A percentile compares a stretch with the other conserved stretches of the same genome.
phyloP scores from a whole-genome alignment of 2,329 filamentous ascomycete genomes.

The Chaetoscypha palmicola region DNA sequence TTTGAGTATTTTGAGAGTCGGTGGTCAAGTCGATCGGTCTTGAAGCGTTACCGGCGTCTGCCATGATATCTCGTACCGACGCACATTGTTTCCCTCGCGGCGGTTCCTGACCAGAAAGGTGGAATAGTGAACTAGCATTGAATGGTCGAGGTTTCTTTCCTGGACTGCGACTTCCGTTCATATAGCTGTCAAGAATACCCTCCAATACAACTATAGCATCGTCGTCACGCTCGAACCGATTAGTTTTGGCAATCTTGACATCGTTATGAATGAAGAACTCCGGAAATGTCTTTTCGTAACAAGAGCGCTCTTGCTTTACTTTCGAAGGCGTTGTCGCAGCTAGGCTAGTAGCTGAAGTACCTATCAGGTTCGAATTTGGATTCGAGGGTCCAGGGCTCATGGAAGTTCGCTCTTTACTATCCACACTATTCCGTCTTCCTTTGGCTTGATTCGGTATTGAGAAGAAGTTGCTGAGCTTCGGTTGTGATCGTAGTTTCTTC shows the following conservation, averaged over 20 bases:
- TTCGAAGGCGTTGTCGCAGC: constrained; percentile 25
- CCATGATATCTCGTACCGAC: constrained; percentile 29
- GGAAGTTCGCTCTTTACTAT: constrained; percentile 19
- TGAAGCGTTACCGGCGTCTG: constrained; percentile 21
- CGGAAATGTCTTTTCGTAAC: constrained; percentile 66
- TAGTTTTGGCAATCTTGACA: constrained; percentile 57
- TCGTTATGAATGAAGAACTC: constrained; percentile 73
- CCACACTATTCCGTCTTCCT: constrained; percentile 16
- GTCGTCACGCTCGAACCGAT: constrained; percentile 50
- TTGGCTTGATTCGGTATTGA: constrained; percentile 11
- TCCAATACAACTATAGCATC: constrained; percentile 47
- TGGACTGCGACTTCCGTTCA: constrained; percentile 41
- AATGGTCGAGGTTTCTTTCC: constrained; percentile 36
- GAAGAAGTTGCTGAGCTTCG: constrained; percentile 30
- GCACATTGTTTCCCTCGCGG: constrained; percentile 37
- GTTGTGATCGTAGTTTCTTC: constrained; percentile 40
- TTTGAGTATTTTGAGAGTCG: constrained; percentile 29
- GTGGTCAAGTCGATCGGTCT: constrained; percentile 29
- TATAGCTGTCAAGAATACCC: constrained; percentile 44
- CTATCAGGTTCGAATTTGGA: constrained; percentile 12
- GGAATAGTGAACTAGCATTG: constrained; percentile 40
- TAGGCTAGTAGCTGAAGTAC: constrained; percentile 6
- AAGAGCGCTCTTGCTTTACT: constrained; percentile 29
- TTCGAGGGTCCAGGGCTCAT: constrained; percentile 22
- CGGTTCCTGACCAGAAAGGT: constrained; percentile 33